phyloP scores from a whole-genome alignment of 768 basidiomycete genomes.

The Phaeolepiota aurea region DNA sequence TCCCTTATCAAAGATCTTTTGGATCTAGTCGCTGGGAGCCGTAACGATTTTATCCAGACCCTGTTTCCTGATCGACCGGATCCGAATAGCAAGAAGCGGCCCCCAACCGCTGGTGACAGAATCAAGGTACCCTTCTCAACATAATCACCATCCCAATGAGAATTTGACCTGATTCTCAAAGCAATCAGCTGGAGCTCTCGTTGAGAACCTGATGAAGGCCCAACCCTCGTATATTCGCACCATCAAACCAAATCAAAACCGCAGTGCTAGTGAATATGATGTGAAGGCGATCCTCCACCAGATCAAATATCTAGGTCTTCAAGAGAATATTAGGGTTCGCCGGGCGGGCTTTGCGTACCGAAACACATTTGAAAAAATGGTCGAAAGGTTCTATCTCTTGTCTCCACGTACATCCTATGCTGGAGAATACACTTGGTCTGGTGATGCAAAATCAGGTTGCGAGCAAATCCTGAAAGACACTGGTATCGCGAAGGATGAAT shows the following conservation, averaged over 20 bases:
- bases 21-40: constrained; percentile 75
- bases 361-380: constrained; percentile 98
- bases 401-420: constrained; percentile 96
- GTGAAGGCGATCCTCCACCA: constrained; percentile 94
- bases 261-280: constrained; percentile 88
- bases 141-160: constrained; percentile 1
- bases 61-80: constrained; percentile 94
- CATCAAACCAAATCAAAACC: constrained; percentile 98
- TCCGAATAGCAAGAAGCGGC: constrained; percentile 94
- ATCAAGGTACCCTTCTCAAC: constrained; percentile 66
- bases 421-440: constrained; percentile 96
- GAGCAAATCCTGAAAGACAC: constrained; percentile 90
- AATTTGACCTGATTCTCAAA: constrained; percentile 16
- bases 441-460: constrained; percentile 86
- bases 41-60: constrained; percentile 78
- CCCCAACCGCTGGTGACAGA: constrained; percentile 95
- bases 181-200: constrained; percentile 91
- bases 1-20: constrained; percentile 90
- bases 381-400: constrained; percentile 93
- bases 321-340: constrained; percentile 97
- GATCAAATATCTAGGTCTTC: constrained; percentile 96
- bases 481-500: constrained; percentile 93
- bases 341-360: constrained; percentile 97
- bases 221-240: constrained; percentile 98
- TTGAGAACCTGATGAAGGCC: constrained; percentile 95